Base-by-base conservation (phyloP, 176 grass and related monocot genomes). In the Chrysopogon serrulatus region DNA sequence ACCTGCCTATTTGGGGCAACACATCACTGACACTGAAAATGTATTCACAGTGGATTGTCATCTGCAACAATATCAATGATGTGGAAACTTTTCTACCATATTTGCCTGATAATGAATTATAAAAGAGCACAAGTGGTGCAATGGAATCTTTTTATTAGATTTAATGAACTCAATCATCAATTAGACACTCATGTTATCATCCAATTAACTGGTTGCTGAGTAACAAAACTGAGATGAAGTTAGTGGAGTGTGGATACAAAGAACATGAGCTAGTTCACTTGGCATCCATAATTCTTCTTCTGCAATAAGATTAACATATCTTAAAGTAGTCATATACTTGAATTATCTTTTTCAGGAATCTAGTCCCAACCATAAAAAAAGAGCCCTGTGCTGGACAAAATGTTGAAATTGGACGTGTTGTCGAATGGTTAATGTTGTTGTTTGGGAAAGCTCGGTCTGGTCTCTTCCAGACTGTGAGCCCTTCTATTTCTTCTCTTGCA, bases 341-440 rank as follows among this genome's bases (percentile, higher is more conserved):
- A 48, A 49, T 85, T 32, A 15, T 32, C 77, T 60, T 27, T 81
- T 95, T 57, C 79, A 98, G 93, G 89, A 74, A 64, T 45, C 40
- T 40, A 45, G 82, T 87, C 64, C 76, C 48, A 71, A 79, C 69
- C 67, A 65, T 68, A 82, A 89, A 79, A n/a, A 83, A 40, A 68
- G 79, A 76, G 83, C 80, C 83, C 21, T 77, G 49, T 72, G 75
- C 79, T 78, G 41, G 72, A 89, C 76, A 65, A 69, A 89, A 76
- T 88, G 76, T 84, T 82, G 89, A 88, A 76, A 85, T 5, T 5
- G 68, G 45, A 23, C 41, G 72, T 59, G 85, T 92, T 86, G 42
- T 90, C 0, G 88, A 95, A 88, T 98, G 90, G 91, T 71, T n/a
- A n/a, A n/a, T n/a, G n/a, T n/a, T n/a, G n/a, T n/a, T n/a, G n/a